A percentile compares a stretch with the other conserved stretches of the same genome.
phyloP scores from a whole-genome alignment of 139 green algal species.

The Coelastrella sp. region DNA sequence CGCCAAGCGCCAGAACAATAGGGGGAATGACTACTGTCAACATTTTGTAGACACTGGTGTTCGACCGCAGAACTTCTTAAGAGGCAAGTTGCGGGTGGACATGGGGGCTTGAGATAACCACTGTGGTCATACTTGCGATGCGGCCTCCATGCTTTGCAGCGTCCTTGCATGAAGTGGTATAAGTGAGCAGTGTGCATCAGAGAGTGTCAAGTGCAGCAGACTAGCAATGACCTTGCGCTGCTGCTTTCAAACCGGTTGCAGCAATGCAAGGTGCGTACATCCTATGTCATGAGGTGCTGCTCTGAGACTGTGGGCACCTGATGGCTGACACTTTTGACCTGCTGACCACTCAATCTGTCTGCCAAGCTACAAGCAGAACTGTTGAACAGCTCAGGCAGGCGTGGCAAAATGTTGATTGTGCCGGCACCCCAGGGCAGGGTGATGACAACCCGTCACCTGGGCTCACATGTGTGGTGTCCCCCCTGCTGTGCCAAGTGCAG shows the following conservation, averaged over 20 bases:
- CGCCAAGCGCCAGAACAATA: conserved; percentile 1
- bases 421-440: not conserved
- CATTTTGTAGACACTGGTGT: conserved; percentile 89
- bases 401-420: not conserved
- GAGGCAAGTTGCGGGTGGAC: conserved; percentile 42
- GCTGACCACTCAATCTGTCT: no score
- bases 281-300: not conserved
- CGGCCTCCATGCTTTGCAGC: no score
- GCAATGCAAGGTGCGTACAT: not conserved
- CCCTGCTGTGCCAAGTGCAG: conserved; percentile 41
- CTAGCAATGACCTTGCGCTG: not conserved
- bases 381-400: not conserved
- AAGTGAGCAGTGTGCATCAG: no score
- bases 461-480: no score
- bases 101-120: not conserved
- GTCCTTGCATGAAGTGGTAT: no score
- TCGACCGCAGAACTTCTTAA: conserved; percentile 86
- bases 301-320: not conserved
- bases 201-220: no score
- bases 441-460: no score
- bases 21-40: conserved; percentile 85
- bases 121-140: no score
- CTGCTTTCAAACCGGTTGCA: not conserved
- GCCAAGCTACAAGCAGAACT: not conserved
- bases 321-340: no score